A percentile compares a stretch with the other conserved stretches of the same genome.
These are phyloP conservation scores for Penicillium soppii DNA, from an alignment of 495 filamentous ascomycete genomes.

Conservation along the genomic window DNA sequence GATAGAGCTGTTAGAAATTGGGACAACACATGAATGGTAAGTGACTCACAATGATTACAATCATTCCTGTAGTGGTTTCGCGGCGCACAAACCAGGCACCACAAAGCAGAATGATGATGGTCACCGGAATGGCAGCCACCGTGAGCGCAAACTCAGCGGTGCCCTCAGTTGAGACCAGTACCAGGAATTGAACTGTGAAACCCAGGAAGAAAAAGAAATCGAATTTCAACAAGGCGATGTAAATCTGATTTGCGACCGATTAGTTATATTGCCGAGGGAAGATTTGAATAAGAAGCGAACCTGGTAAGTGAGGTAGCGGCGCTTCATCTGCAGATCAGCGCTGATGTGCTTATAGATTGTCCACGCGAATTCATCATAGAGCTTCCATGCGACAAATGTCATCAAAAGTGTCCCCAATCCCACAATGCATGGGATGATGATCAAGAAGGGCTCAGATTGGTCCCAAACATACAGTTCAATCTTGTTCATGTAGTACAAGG, in stretches of 20 bases:
- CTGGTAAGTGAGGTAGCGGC: constrained; percentile 94
- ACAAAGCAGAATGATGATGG: constrained; percentile 78
- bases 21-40: neutral
- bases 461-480: constrained; percentile 59
- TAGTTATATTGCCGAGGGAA: constrained; percentile 11
- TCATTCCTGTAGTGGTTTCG: constrained; percentile 78
- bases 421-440: constrained; percentile 84
- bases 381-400: constrained; percentile 79
- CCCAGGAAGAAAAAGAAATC: constrained; percentile 99
- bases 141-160: constrained; percentile 82
- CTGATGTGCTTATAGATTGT: constrained; percentile 99
- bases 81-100: constrained; percentile 82
- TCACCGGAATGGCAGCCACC: constrained; percentile 83
- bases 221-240: constrained; percentile 96
- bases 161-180: constrained; percentile 71
- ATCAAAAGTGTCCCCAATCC: constrained; percentile 70
- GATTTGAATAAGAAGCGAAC: constrained; percentile 45
- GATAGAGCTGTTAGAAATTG: constrained; percentile 18
- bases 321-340: constrained; percentile 94
- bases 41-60: constrained; percentile 63
- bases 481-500: constrained; percentile 33
- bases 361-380: constrained; percentile 99
- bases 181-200: constrained; percentile 95
- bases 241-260: constrained; percentile 64
- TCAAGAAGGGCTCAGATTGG: constrained; percentile 68